phyloP scores from a whole-genome alignment of 441 rosid species.

The Rhodomyrtus psidioides region DNA sequence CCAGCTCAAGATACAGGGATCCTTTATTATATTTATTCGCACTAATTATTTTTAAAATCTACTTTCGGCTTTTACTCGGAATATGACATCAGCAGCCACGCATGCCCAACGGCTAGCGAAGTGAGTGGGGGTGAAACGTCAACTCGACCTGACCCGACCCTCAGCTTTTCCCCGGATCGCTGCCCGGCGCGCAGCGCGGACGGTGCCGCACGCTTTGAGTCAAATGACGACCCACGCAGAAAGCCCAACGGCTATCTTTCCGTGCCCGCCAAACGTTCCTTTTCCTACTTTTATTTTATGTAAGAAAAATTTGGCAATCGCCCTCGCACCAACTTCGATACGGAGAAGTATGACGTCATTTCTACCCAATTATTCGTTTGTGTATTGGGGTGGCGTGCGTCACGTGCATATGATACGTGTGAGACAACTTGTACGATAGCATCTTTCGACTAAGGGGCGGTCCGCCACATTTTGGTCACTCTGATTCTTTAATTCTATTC shows the following conservation, averaged over 20 bases:
- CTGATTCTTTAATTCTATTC: too few relatives aligned
- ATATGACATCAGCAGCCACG: neutral
- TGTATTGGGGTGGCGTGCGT: too few relatives aligned
- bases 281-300: neutral
- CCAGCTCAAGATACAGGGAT: neutral
- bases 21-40: too few relatives aligned
- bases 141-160: neutral
- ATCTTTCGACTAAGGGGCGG: neutral
- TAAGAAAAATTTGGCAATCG: neutral
- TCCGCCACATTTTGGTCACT: neutral
- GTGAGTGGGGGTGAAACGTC: neutral
- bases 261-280: neutral
- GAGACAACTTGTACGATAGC: too few relatives aligned
- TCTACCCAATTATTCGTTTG: neutral
- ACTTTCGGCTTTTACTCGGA: neutral
- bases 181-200: neutral
- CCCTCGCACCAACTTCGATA: neutral
- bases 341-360: neutral
- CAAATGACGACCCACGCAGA: neutral
- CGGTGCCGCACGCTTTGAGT: neutral
- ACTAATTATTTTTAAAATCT: too few relatives aligned
- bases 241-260: neutral
- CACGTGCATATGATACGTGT: too few relatives aligned
- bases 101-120: neutral
- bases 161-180: neutral